A percentile compares a stretch with the other conserved stretches of the same genome.
These are phyloP conservation scores for Cyberlindnera maclurae DNA, from an alignment of 805 yeast species.

Conservation along the genomic window DNA sequence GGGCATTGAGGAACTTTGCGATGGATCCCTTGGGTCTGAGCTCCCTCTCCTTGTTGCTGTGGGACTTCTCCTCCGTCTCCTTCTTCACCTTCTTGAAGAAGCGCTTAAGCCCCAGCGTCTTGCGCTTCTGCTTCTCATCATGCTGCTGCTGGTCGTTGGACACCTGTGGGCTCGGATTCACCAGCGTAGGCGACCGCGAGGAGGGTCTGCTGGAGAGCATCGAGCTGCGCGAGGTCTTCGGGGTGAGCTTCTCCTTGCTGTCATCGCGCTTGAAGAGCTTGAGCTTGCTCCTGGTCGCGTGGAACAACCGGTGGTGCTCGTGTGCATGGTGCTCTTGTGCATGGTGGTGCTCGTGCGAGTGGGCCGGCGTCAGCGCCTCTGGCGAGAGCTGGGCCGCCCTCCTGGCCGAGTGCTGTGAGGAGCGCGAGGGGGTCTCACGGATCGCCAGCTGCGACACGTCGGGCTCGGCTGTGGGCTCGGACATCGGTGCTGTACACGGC, in stretches of 20 bases:
- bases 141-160: constrained; percentile 5
- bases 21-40: constrained; percentile 11
- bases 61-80: constrained; percentile 3
- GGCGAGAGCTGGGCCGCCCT: constrained; percentile 3
- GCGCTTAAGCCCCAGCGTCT: constrained; percentile 33
- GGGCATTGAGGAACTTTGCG: constrained; percentile 17
- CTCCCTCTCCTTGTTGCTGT: background rate
- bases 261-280: constrained; percentile 11
- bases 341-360: constrained; percentile 6
- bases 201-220: constrained; percentile 16
- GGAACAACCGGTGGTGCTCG: constrained; percentile 1
- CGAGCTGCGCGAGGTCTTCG: constrained; percentile 22
- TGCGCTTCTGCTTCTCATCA: constrained; percentile 9
- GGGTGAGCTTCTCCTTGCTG: constrained; percentile 13
- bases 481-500: too few species aligned
- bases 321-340: constrained; percentile 4
- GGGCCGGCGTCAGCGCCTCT: constrained; percentile 9
- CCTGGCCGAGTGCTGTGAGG: constrained; percentile 7
- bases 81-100: constrained; percentile 42
- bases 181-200: constrained; percentile 19
- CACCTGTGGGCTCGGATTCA: constrained; percentile 13
- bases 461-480: background rate
- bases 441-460: constrained; percentile 5
- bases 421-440: constrained; percentile 5
- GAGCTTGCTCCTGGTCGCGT: constrained; percentile 11